Conservation (phyloP, 768 basidiomycete species). For the Saitozyma sp. region DNA sequence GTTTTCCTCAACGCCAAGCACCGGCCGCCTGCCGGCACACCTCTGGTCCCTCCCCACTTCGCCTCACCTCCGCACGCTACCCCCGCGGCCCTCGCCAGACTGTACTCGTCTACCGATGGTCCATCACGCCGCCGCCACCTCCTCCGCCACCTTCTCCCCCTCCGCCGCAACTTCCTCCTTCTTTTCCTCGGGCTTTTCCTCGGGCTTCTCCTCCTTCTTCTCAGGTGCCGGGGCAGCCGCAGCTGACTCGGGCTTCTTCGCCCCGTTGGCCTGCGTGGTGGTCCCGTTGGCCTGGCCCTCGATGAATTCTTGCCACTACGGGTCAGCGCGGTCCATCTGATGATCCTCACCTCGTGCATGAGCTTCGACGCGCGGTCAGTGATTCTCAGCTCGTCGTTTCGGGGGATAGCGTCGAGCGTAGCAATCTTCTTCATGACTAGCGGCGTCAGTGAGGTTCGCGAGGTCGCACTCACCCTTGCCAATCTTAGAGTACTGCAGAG, state of each 20-base stretch:
- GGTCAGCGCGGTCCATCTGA: background rate
- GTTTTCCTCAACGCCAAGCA: no score
- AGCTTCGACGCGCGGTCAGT: constrained; percentile 67
- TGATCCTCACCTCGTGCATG: constrained; percentile 58
- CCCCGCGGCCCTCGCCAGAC: no score
- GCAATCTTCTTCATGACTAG: constrained; percentile 85
- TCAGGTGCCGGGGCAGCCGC: background rate
- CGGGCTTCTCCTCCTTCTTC: constrained; percentile 9
- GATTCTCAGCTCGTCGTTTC: constrained; percentile 69
- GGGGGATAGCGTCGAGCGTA: constrained; percentile 62
- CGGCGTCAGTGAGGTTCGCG: background rate
- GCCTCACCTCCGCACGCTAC: no score
- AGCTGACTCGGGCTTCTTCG: no score
- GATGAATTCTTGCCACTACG: constrained; percentile 30
- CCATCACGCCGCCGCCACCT: no score
- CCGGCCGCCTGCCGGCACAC: no score
- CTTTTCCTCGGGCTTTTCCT: constrained; percentile 4
- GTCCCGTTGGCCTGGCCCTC: constrained; percentile 2
- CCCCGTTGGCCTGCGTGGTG: background rate
- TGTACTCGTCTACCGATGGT: no score
- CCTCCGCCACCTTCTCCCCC: no score
- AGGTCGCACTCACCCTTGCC: constrained; percentile 44
- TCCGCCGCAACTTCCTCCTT: no score
- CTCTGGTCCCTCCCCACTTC: no score
- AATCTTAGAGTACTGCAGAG: constrained; percentile 69